phyloP scores from a whole-genome alignment of 345 rosid genomes.

The Durio zibethinus region DNA sequence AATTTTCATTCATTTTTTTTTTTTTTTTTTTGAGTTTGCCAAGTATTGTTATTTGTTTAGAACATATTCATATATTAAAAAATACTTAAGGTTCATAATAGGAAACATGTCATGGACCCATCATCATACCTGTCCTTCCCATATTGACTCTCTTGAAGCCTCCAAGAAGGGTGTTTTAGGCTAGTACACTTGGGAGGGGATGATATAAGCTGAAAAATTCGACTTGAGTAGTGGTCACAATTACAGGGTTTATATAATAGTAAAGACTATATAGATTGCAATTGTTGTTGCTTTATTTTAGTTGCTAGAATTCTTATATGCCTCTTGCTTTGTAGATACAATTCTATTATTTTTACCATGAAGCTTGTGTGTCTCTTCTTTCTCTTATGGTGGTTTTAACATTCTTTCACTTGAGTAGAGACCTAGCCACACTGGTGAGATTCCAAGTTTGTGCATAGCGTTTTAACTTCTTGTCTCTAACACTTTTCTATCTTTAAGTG shows the following conservation, averaged over 20 bases:
- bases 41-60: not conserved
- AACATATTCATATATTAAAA: not conserved
- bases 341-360: not conserved
- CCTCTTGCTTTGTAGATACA: not conserved
- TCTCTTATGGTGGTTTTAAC: not conserved
- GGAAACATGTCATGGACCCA: slow-evolving; percentile 3
- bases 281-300: not conserved
- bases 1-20: not conserved
- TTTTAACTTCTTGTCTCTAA: not conserved
- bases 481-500: not conserved
- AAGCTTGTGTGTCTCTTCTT: not conserved
- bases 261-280: not conserved
- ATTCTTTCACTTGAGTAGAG: not conserved
- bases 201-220: not conserved
- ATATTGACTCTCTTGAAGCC: not conserved
- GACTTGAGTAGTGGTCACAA: not conserved
- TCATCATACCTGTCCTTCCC: not conserved
- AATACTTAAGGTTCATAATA: not conserved
- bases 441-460: not conserved
- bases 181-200: not conserved
- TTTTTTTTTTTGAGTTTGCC: not conserved
- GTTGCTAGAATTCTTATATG: not conserved
- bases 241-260: not conserved
- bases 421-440: not conserved
- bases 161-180: not conserved